These are phyloP conservation scores for Mortierella sp. DNA, from an alignment of 371 early-diverging fungal species.

Conservation along the genomic window DNA sequence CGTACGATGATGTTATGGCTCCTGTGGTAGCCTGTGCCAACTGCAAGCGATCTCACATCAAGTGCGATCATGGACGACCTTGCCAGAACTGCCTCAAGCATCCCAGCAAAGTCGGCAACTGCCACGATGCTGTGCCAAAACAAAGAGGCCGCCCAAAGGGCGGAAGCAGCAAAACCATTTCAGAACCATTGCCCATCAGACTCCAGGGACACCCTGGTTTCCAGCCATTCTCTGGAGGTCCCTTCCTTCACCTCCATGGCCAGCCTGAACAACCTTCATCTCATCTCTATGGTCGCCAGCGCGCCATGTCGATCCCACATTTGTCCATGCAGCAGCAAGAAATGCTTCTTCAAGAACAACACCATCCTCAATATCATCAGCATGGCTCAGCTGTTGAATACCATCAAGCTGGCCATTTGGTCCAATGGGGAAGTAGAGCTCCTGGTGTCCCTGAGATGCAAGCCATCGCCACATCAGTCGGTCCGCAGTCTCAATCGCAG, in stretches of 20 bases:
- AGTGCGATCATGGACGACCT: slow-evolving; percentile 52
- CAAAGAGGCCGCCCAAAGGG: slow-evolving; percentile 53
- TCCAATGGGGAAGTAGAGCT: slow-evolving; percentile 1
- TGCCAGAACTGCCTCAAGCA: slow-evolving; percentile 54
- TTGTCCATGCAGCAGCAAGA: slow-evolving; percentile 14
- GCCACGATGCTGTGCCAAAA: slow-evolving; percentile 52
- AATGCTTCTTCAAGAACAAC: slow-evolving; percentile 8
- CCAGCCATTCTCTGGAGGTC: slow-evolving; percentile 9
- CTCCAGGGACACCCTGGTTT: slow-evolving; percentile 8
- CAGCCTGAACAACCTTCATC: slow-evolving; percentile 14
- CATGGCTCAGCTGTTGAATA: slow-evolving; percentile 7
- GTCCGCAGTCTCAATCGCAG: neutral
- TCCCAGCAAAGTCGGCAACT: slow-evolving; percentile 38
- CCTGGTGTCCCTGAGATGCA: slow-evolving; percentile 24
- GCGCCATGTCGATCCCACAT: slow-evolving; percentile 46
- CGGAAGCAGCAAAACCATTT: slow-evolving; percentile 29
- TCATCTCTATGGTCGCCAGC: slow-evolving; percentile 21
- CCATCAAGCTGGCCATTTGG: slow-evolving; percentile 3
- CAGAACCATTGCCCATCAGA: neutral
- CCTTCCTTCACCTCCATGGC: slow-evolving; percentile 12
- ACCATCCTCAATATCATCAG: neutral
- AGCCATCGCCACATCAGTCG: neutral
- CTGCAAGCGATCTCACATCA: slow-evolving; percentile 56
- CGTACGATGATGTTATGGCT: slow-evolving; percentile 27
- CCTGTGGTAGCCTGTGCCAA: slow-evolving; percentile 50